A percentile compares a stretch with the other conserved stretches of the same genome.
phyloP scores from a whole-genome alignment of 1,139 yeast genomes.

The Sugiyamaella xylanicola region DNA sequence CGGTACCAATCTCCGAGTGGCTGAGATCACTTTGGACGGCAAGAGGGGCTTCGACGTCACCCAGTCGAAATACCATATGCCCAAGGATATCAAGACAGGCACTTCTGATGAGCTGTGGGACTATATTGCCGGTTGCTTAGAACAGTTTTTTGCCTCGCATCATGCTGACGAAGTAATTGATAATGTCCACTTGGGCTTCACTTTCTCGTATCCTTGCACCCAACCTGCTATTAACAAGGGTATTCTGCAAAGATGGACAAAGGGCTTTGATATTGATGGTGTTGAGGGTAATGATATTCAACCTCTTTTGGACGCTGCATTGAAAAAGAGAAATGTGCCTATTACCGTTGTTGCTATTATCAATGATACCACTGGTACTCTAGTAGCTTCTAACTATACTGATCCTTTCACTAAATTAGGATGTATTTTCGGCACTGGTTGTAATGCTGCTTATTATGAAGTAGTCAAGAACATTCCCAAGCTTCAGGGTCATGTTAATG shows the following conservation, averaged over 20 bases:
- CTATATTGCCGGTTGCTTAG: conserved; percentile 82
- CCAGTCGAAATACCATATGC: conserved; percentile 77
- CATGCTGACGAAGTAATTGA: conserved; percentile 51
- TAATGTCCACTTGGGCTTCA: conserved; percentile 80
- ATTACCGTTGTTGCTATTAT: conserved; percentile 87
- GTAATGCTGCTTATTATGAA: conserved; percentile 95
- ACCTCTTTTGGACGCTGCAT: conserved; percentile 80
- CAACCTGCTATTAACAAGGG: conserved; percentile 86
- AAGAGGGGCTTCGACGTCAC: conserved; percentile 75
- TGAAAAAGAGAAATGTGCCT: conserved; percentile 66
- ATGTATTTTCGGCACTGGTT: conserved; percentile 95
- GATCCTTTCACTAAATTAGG: conserved; percentile 93
- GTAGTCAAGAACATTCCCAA: conserved; percentile 74
- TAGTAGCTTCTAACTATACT: conserved; percentile 92
- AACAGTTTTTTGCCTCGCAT: conserved; percentile 59
- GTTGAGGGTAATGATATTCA: conserved; percentile 96
- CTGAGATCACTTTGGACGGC: conserved; percentile 78
- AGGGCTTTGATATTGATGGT: conserved; percentile 91
- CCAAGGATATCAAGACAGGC: conserved; percentile 75
- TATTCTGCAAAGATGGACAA: conserved; percentile 93
- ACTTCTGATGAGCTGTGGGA: conserved; percentile 75
- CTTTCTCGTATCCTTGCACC: conserved; percentile 91
- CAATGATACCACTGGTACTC: conserved; percentile 96
- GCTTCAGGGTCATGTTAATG: conserved; percentile 67
- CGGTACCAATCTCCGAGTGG: conserved; percentile 92